Evolutionary conservation across 1,284 basidiomycete genomes (phyloP).

Genomic region (Irpex sp.): DNA sequence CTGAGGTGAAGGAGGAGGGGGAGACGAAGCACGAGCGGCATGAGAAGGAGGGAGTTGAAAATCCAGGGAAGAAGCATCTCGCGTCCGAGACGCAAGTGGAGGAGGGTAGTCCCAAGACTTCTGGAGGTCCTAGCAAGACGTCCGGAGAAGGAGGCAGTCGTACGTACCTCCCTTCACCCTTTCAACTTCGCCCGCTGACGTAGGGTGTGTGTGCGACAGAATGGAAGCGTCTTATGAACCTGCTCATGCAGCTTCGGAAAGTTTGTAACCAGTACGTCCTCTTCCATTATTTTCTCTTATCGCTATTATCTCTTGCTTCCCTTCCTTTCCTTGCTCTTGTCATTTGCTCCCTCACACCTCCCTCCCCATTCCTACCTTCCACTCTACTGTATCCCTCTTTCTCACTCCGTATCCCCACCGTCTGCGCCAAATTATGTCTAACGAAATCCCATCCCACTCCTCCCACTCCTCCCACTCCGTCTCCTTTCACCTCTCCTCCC

Average conservation of each 20-base stretch:
- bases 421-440: too few species aligned
- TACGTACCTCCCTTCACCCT: conserved; percentile 18
- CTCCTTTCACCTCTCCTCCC: too few species aligned
- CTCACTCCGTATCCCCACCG: too few species aligned
- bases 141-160: conserved; percentile 24
- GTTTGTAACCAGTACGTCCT: conserved; percentile 50
- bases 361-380: too few species aligned
- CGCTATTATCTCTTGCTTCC: background rate
- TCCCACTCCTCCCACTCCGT: too few species aligned
- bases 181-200: conserved; percentile 2
- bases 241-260: conserved; percentile 55
- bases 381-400: too few species aligned
- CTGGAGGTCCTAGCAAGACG: conserved; percentile 28
- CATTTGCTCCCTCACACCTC: too few species aligned
- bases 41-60: too few species aligned
- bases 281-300: background rate
- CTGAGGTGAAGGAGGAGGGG: conserved; percentile 25
- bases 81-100: conserved; percentile 26
- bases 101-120: conserved; percentile 36
- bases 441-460: too few species aligned
- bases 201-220: conserved; percentile 27
- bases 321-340: too few species aligned
- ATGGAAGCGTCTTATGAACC: conserved; percentile 55
- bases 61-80: too few species aligned
- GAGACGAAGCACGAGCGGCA: too few species aligned